phyloP scores from a whole-genome alignment of 768 basidiomycete genomes.

The Tylopilus sp. region DNA sequence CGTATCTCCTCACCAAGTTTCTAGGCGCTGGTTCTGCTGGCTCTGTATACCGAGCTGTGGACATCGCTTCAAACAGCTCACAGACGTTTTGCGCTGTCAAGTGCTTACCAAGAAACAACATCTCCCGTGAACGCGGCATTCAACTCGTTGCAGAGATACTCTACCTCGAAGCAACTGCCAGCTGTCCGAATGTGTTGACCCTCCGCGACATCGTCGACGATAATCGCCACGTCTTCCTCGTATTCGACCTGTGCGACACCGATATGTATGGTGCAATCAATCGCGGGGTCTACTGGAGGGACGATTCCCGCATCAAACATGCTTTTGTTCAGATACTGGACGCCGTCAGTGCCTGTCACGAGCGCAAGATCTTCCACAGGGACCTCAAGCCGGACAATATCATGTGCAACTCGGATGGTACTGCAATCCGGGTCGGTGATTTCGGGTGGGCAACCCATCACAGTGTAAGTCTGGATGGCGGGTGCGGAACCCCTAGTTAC shows the following conservation, averaged over 20 bases:
- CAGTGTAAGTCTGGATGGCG: background rate
- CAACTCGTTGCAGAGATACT: background rate
- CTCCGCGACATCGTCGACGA: background rate
- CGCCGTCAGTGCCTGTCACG: background rate
- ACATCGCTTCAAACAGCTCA: background rate
- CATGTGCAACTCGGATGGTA: background rate
- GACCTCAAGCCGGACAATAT: constrained; percentile 2
- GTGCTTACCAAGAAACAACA: background rate
- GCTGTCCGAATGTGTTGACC: background rate
- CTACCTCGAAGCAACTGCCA: background rate
- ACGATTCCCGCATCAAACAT: background rate
- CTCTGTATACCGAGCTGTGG: background rate
- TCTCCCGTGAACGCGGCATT: background rate
- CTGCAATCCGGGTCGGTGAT: background rate
- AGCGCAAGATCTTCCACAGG: background rate
- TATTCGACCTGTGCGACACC: background rate
- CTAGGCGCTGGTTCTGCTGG: background rate
- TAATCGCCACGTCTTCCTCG: background rate
- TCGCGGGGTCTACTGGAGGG: background rate
- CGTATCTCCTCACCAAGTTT: background rate
- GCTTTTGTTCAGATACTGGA: background rate
- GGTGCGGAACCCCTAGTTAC: background rate
- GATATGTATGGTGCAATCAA: background rate
- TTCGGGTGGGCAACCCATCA: background rate
- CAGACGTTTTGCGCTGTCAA: background rate